Base-by-base conservation (phyloP, 2,329 filamentous ascomycete species). In the Ophiosphaerella herpotricha region DNA sequence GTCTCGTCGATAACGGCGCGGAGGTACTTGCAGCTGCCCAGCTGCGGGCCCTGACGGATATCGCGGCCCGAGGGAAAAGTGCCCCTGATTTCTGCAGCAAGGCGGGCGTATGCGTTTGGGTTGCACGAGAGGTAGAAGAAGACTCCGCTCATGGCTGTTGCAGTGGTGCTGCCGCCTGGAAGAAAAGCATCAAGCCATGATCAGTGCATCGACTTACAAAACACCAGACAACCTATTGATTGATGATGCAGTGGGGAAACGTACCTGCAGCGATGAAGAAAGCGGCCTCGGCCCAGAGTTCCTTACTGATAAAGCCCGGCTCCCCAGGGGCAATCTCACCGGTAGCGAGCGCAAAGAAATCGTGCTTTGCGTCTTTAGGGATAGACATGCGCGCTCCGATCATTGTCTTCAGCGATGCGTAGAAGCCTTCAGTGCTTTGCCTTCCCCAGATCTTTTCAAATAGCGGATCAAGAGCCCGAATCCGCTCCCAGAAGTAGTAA, bases 1-100 rank as follows among this genome's bases (percentile, higher is more conserved):
- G 49, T 43, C 33, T 65, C 61, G 21, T 65, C 58, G 21, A 65
- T 55, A 35, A 50, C 52, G 34, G 60, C 61, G 12, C 48, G 43
- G 2, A 65, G 53, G 38, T 59, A 65, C 7, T 34, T 45, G 29
- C 57, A 62, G 4, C 21, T 26, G 1, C 24, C 34, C 3, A 64
- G 46, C 8, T 37, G 33, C 4, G 48, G 33, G 5, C 61, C 60
- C 11, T 32, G 13, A 5, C 36, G 35, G 21, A 65, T 59, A 5
- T 63, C 58, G n/a, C 48, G 41, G n/a, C 44, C 46, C 16, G 33
- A 26, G 2, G 31, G 9, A 32, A 63, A 65, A 2, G 35, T 48
- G 11, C 14, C 21, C 5, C 50, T 14, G 12, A 62, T 48, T 34
- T 64, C 60, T 4, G 34, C n/a, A 1, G 33, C 39, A 1, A 55